A percentile compares a stretch with the other conserved stretches of the same genome.
phyloP scores from a whole-genome alignment of 768 basidiomycete species.

The Hypsizygus marmoreus region DNA sequence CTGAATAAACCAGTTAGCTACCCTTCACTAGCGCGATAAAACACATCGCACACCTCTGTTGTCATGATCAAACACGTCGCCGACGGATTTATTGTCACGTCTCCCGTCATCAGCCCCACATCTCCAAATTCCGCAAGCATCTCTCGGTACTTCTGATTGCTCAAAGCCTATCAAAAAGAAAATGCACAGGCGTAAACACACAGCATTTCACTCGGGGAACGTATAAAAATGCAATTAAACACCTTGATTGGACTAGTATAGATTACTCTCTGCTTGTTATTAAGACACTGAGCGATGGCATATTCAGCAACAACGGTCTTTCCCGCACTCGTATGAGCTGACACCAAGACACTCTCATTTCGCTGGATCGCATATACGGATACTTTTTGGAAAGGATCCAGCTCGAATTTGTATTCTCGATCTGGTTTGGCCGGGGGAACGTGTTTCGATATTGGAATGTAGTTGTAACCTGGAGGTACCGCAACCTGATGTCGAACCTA shows the following conservation, averaged over 20 bases:
- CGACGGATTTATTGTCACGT: constrained; percentile 97
- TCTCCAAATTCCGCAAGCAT: constrained; percentile 97
- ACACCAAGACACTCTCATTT: constrained; percentile 96
- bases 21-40: neutral
- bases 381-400: constrained; percentile 97
- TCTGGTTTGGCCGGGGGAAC: constrained; percentile 90
- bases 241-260: constrained; percentile 99
- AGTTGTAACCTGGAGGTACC: constrained; percentile 89
- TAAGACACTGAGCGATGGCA: constrained; percentile 95
- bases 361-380: constrained; percentile 94
- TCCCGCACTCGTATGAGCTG: constrained; percentile 98
- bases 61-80: constrained; percentile 99
- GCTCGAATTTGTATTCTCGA: constrained; percentile 91
- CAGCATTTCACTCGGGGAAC: constrained; percentile 6
- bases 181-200: constrained; percentile 8
- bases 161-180: constrained; percentile 72
- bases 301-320: constrained; percentile 99
- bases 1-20: constrained; percentile 39
- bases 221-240: constrained; percentile 33
- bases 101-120: constrained; percentile 98
- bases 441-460: constrained; percentile 88
- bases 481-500: constrained; percentile 97
- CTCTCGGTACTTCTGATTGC: constrained; percentile 99
- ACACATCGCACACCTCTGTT: constrained; percentile 72
- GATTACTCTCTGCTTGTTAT: constrained; percentile 93